Conservation (phyloP, 768 basidiomycete genomes). For the Suillus subalutaceus region DNA sequence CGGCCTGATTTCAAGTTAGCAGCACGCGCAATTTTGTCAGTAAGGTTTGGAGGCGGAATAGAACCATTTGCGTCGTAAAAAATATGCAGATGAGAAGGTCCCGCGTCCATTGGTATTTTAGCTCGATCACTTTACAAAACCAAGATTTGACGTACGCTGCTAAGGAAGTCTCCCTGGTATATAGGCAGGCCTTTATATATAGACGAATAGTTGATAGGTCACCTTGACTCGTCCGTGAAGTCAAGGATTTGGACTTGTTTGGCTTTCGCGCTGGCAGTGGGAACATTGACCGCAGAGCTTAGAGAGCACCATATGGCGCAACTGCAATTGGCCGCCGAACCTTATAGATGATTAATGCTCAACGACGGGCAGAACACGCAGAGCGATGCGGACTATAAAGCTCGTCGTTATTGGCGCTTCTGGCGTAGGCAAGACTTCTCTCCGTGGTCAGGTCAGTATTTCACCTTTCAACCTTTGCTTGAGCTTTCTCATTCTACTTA, state of each 20-base stretch:
- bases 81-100: too few relatives aligned
- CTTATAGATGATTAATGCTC: not conserved
- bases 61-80: too few relatives aligned
- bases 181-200: too few relatives aligned
- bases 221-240: too few relatives aligned
- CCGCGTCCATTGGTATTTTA: too few relatives aligned
- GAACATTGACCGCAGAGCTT: not conserved
- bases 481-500: not conserved
- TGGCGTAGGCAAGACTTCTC: conserved; percentile 84
- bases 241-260: conserved; percentile 24
- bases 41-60: too few relatives aligned
- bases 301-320: not conserved
- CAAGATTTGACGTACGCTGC: too few relatives aligned
- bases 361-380: conserved; percentile 6
- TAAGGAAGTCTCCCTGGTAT: too few relatives aligned
- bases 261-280: not conserved
- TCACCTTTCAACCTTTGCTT: not conserved
- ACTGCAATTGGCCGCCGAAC: not conserved
- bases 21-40: too few relatives aligned
- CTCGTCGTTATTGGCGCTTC: conserved; percentile 81
- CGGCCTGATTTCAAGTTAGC: too few relatives aligned
- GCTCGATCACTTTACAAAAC: too few relatives aligned
- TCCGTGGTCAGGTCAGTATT: conserved; percentile 65
- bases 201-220: too few relatives aligned
- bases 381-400: conserved; percentile 71